These are phyloP conservation scores for Ogataea corticis DNA, from an alignment of 805 yeast genomes.

Conservation along the genomic window DNA sequence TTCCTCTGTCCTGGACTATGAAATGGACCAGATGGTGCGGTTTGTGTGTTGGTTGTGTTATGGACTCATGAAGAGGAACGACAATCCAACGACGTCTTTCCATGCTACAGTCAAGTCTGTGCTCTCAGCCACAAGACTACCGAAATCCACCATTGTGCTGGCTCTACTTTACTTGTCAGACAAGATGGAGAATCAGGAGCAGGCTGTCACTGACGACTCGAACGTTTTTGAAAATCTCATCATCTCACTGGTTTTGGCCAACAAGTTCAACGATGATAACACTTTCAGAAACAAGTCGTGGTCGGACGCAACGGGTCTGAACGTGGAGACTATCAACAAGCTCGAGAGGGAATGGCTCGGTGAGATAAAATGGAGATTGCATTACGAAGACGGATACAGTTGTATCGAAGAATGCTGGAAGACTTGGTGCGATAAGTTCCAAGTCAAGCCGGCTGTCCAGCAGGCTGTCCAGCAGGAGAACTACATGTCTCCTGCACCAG, in stretches of 20 bases:
- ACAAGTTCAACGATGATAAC: slow-evolving; percentile 94
- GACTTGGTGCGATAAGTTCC: slow-evolving; percentile 37
- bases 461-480: slow-evolving; percentile 5
- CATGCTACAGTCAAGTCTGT: slow-evolving; percentile 64
- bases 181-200: slow-evolving; percentile 40
- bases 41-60: slow-evolving; percentile 75
- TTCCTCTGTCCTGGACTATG: slow-evolving; percentile 75
- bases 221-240: slow-evolving; percentile 57
- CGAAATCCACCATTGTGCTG: slow-evolving; percentile 76
- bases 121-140: slow-evolving; percentile 83
- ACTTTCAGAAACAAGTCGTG: slow-evolving; percentile 94
- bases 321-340: slow-evolving; percentile 56
- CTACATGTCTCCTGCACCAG: slow-evolving; percentile 10
- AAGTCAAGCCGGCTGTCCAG: slow-evolving; percentile 10
- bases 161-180: slow-evolving; percentile 79
- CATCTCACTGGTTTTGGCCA: slow-evolving; percentile 76
- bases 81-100: slow-evolving; percentile 49
- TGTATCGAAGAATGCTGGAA: slow-evolving; percentile 39
- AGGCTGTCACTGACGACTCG: slow-evolving; percentile 32
- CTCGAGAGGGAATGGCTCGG: slow-evolving; percentile 59
- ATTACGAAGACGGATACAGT: slow-evolving; percentile 32
- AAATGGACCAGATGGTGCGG: slow-evolving; percentile 72
- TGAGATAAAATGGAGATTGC: slow-evolving; percentile 33
- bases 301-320: slow-evolving; percentile 92
- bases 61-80: slow-evolving; percentile 60